phyloP scores from a whole-genome alignment of 495 filamentous ascomycete species.

The Xanthoparmelia taractica region DNA sequence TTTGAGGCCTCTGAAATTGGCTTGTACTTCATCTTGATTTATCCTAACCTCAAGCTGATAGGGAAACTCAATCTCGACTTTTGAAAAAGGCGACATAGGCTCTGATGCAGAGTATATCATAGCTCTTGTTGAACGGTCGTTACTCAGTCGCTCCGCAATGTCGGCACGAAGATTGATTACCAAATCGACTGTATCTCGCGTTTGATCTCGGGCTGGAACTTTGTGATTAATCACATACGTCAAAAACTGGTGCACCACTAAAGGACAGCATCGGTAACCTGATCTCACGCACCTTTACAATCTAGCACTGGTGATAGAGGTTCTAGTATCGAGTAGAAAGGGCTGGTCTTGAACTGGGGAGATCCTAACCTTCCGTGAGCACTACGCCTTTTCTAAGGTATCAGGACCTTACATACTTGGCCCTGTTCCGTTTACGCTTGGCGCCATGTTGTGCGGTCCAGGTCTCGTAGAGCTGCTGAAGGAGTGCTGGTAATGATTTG shows the following conservation, averaged over 20 bases:
- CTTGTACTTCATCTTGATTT: slow-evolving; percentile 78
- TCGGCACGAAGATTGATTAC: slow-evolving; percentile 46
- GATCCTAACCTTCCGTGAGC: slow-evolving; percentile 31
- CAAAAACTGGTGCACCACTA: slow-evolving; percentile 8
- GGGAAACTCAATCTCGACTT: slow-evolving; percentile 75
- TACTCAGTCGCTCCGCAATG: slow-evolving; percentile 41
- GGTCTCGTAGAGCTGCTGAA: slow-evolving; percentile 13
- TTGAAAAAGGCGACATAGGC: slow-evolving; percentile 46
- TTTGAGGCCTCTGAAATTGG: slow-evolving; percentile 85
- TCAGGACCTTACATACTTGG: slow-evolving; percentile 13
- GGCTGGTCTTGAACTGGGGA: slow-evolving; percentile 62
- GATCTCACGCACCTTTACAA: slow-evolving; percentile 54
- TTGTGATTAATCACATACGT: slow-evolving; percentile 25
- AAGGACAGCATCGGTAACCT: background rate
- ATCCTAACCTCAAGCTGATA: slow-evolving; percentile 86
- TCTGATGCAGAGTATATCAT: slow-evolving; percentile 76
- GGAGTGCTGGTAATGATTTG: slow-evolving; percentile 25
- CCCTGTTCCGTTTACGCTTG: slow-evolving; percentile 35
- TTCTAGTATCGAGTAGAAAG: slow-evolving; percentile 61
- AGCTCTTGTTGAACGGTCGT: slow-evolving; percentile 50
- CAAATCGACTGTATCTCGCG: slow-evolving; percentile 44
- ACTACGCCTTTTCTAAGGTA: background rate
- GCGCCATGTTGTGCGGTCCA: slow-evolving; percentile 26
- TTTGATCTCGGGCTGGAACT: slow-evolving; percentile 42
- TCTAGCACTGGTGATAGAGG: slow-evolving; percentile 53